These are phyloP conservation scores for Ammopiptanthus mongolicus DNA, from an alignment of 306 rosid species.

Conservation along the genomic window DNA sequence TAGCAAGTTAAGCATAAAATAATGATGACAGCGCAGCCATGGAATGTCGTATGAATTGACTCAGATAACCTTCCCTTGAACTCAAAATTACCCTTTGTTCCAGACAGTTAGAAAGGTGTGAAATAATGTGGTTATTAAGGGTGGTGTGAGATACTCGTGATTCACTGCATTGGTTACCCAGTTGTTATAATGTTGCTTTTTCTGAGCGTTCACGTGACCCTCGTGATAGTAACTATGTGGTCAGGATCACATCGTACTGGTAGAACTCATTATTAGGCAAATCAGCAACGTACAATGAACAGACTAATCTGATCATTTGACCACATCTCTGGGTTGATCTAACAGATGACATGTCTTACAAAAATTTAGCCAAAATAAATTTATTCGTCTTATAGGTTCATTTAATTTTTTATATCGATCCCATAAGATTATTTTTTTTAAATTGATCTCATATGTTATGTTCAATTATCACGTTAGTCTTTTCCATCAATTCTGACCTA, in stretches of 20 bases:
- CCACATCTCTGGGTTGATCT: not conserved
- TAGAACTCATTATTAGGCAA: not conserved
- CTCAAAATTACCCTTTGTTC: not conserved
- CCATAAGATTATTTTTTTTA: too few species aligned
- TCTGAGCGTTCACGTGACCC: conserved; percentile 36
- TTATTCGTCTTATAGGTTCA: too few species aligned
- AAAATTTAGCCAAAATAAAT: too few species aligned
- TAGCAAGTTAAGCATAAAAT: conserved; percentile 22
- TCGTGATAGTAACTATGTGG: conserved; percentile 41
- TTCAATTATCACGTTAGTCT: too few species aligned
- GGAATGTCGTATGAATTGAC: not conserved
- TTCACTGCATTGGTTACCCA: not conserved
- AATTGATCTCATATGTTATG: too few species aligned
- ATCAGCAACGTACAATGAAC: not conserved
- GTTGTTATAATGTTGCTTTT: not conserved
- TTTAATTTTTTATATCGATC: too few species aligned
- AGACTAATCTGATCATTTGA: not conserved
- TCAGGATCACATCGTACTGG: conserved; percentile 13
- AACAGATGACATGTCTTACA: not conserved
- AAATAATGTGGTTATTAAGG: conserved; percentile 25
- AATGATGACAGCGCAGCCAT: conserved; percentile 16
- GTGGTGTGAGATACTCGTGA: conserved; percentile 56
- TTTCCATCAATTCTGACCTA: too few species aligned
- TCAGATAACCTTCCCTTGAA: not conserved
- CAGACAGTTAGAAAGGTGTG: conserved; percentile 17